Evolutionary conservation across 208 protist genomes (phyloP), one percentile per base, ranked within the genome.

Genomic region (Leishmania martiniquensis): DNA sequence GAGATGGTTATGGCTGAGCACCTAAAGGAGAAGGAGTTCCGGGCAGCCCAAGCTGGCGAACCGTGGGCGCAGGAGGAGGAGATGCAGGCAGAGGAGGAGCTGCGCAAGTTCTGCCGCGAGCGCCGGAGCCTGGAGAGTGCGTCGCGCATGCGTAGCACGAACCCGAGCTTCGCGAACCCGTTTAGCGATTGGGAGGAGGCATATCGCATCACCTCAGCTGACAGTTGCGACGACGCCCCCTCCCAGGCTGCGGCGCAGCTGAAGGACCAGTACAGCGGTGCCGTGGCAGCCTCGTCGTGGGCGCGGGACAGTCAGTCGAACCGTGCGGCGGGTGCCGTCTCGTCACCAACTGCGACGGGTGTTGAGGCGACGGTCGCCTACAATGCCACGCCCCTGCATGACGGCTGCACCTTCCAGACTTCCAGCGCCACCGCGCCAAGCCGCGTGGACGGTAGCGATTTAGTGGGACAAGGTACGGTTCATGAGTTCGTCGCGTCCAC

Each of bases 1-100:
- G 87, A 93, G 74, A 93, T 93, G 89, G 13, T 49, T 0, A 71
- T 88, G 25, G 84, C 87, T 0, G 85, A 91, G 79, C n/a, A 17
- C 4, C 82, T 91, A 17, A 91, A 90, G 83, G n/a, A 55, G 34
- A 51, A 77, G 22, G 82, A 85, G 32, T 55, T 47, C 22, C 12
- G 57, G 20, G 70, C 73, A 12, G n/a, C 83, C 22, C 73, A 54
- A 0, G 22, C 54, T 49, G 87, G 89, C 32, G 75, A 66, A 17
- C 72, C 60, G 72, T 91, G 87, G 87, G 83, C 81, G 10, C 68
- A 54, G 12, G 85, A 91, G 63, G 66, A 85, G 54, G 83, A 93
- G 45, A 59, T 91, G 44, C 75, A 65, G 39, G 79, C 80, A 1
- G 87, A 88, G 77, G 83, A 91, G 60, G 82, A 87, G 72, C 77